Evolutionary conservation across 2,329 filamentous ascomycete genomes (phyloP).

Genomic region (Exserohilum rostratum): DNA sequence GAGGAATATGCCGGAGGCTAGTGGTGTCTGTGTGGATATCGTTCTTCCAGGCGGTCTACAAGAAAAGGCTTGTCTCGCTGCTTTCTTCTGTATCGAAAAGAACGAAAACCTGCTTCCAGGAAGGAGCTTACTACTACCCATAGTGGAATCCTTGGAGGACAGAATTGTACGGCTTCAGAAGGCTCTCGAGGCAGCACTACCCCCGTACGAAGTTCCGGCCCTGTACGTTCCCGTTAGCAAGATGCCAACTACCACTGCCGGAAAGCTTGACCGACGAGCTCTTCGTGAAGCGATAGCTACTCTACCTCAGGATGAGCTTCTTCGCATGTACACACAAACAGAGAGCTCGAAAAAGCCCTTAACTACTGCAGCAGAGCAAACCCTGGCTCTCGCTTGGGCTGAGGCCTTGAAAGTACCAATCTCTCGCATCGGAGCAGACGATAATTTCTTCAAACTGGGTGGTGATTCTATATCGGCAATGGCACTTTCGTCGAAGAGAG

Average conservation of each 20-base stretch:
- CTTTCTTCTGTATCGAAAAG: not conserved
- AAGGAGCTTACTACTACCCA: no score
- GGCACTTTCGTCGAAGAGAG: not conserved
- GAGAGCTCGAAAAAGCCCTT: not conserved
- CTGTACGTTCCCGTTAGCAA: slow-evolving; percentile 14
- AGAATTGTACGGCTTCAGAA: not conserved
- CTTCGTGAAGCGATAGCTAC: slow-evolving; percentile 1
- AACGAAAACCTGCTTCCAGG: not conserved
- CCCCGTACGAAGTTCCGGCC: slow-evolving; percentile 3
- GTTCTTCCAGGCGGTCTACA: not conserved
- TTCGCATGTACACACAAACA: slow-evolving; percentile 9
- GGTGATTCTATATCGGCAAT: slow-evolving; percentile 17
- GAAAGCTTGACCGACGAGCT: slow-evolving; percentile 14
- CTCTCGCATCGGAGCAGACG: slow-evolving; percentile 16
- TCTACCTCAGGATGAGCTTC: slow-evolving; percentile 14
- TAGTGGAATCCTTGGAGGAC: no score
- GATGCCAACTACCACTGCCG: slow-evolving; percentile 20
- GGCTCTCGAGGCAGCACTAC: slow-evolving; percentile 1
- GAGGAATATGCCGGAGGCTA: not conserved
- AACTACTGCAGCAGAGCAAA: slow-evolving; percentile 7
- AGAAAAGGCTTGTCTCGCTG: slow-evolving; percentile 1
- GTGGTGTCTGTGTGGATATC: not conserved
- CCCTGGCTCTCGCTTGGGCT: slow-evolving; percentile 19
- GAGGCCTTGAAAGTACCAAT: slow-evolving; percentile 21
- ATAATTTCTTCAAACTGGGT: slow-evolving; percentile 20